Evolutionary conservation across 2,329 filamentous ascomycete species (phyloP).

Genomic region (Beauveria sp.): DNA sequence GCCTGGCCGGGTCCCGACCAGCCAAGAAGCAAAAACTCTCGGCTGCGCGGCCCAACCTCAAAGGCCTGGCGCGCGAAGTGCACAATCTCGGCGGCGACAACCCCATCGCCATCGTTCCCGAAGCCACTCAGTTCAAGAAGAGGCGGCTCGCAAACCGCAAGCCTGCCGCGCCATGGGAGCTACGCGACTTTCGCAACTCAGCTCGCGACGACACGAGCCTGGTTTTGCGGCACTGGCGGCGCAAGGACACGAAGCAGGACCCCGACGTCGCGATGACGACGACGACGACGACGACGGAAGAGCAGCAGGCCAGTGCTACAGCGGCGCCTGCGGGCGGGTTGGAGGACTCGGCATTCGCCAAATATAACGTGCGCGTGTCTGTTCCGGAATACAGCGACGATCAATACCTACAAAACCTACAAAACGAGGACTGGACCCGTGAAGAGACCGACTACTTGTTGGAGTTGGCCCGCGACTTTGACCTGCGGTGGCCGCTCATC

Average conservation of each 20-base stretch:
- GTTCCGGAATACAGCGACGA: conserved; percentile 79
- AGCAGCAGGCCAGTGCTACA: conserved; percentile 21
- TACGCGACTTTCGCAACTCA: conserved; percentile 66
- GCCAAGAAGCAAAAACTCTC: conserved; percentile 68
- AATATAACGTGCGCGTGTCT: conserved; percentile 77
- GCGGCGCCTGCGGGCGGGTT: conserved; percentile 18
- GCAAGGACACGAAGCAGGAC: conserved; percentile 46
- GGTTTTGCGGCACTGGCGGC: conserved; percentile 72
- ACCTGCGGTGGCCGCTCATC: conserved; percentile 84
- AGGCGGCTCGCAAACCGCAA: conserved; percentile 46
- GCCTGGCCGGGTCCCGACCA: conserved; percentile 42
- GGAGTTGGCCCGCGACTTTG: conserved; percentile 64
- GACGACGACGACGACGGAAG: conserved; percentile 13
- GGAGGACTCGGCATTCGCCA: conserved; percentile 65
- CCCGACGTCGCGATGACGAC: conserved; percentile 15
- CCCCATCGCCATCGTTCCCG: conserved; percentile 58
- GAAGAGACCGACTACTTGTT: conserved; percentile 93
- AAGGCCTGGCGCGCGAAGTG: conserved; percentile 58
- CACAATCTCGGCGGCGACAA: conserved; percentile 59
- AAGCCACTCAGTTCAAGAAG: conserved; percentile 53
- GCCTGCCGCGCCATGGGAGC: conserved; percentile 55
- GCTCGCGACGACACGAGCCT: conserved; percentile 63
- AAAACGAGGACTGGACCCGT: conserved; percentile 73
- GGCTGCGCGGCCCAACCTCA: conserved; percentile 51
- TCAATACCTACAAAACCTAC: conserved; percentile 71